Conservation (phyloP, 176 grass and related monocot species). For the Oryza longistaminata region DNA sequence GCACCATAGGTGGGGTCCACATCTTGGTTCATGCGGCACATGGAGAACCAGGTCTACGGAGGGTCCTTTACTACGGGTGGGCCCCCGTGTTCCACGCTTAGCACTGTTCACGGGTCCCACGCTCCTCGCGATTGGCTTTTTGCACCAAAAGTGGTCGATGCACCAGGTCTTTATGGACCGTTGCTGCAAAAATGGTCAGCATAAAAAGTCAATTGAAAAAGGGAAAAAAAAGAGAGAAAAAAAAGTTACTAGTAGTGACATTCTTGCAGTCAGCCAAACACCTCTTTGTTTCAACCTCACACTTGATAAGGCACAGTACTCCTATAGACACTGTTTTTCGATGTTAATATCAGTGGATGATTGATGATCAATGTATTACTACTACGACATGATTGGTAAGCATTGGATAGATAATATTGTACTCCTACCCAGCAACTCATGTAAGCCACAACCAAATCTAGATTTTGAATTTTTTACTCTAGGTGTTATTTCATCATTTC, state of each 20-base stretch:
- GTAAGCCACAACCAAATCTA: too few species aligned
- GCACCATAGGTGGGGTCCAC: neutral
- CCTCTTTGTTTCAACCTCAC: neutral
- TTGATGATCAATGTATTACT: too few species aligned
- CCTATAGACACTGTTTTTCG: too few species aligned
- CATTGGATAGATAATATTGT: too few species aligned
- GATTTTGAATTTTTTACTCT: too few species aligned
- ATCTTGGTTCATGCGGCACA: neutral
- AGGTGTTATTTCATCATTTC: too few species aligned
- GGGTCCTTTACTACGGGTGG: neutral
- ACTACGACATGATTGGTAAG: too few species aligned
- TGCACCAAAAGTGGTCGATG: neutral
- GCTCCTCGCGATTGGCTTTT: neutral
- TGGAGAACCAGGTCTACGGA: neutral
- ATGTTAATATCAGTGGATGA: too few species aligned
- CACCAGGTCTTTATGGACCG: constrained; percentile 13
- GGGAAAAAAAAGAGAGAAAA: neutral
- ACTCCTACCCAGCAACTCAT: too few species aligned
- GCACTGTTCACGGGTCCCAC: neutral
- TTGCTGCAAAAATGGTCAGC: neutral
- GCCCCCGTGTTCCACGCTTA: neutral
- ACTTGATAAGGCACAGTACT: neutral
- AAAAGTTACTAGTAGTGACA: neutral
- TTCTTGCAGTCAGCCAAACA: neutral
- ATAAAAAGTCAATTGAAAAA: neutral